Evolutionary conservation across 2,329 filamentous ascomycete genomes (phyloP).

Genomic region (Fusarium dlaminii): DNA sequence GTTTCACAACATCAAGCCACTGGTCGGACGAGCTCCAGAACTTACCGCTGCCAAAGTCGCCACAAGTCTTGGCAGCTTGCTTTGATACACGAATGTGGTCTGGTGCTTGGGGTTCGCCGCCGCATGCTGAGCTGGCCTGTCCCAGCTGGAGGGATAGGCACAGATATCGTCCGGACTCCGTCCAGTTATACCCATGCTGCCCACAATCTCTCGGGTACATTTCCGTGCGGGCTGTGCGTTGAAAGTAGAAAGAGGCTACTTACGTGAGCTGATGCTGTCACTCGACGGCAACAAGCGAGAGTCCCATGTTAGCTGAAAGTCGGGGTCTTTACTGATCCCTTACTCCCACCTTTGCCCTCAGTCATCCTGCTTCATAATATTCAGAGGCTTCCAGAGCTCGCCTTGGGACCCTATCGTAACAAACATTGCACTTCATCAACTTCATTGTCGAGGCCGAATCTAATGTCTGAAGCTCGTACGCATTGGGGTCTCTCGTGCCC

Average conservation of each 20-base stretch:
- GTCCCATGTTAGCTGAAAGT: conserved; percentile 8
- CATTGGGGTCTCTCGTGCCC: conserved; percentile 47
- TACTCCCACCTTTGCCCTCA: not conserved
- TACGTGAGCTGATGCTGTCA: not conserved
- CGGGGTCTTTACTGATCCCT: not conserved
- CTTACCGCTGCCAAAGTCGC: not conserved
- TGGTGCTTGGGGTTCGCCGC: not conserved
- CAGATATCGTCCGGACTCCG: not conserved
- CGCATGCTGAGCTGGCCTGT: not conserved
- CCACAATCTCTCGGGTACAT: not conserved
- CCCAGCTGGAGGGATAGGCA: not conserved
- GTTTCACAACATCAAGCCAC: not conserved
- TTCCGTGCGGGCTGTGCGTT: conserved; percentile 5
- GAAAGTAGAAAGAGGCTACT: not conserved
- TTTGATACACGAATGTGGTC: not conserved
- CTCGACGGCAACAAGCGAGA: conserved; percentile 13
- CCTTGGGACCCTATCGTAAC: not conserved
- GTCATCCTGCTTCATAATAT: not conserved
- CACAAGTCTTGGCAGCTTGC: not conserved
- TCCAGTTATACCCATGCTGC: conserved; percentile 25
- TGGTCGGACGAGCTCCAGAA: conserved; percentile 1
- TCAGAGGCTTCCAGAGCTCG: not conserved
- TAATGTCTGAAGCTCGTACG: conserved; percentile 29
- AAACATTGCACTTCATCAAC: not conserved
- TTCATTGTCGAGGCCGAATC: not conserved